Evolutionary conservation across 441 rosid genomes (phyloP).

Genomic region (Populus hybrid): DNA sequence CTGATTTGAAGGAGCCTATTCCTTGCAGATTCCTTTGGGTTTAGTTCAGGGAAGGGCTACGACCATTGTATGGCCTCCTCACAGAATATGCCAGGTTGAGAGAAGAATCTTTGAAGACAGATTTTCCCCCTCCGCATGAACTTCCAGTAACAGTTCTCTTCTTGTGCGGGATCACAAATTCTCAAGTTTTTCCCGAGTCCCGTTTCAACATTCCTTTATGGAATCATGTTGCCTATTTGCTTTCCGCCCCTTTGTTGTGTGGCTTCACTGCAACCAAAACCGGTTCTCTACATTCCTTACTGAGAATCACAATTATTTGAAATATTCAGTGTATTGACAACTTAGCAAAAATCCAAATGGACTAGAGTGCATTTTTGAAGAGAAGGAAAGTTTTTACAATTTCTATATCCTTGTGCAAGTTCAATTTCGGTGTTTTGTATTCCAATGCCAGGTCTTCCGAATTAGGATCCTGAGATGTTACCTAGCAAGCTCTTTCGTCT

Average conservation of each 20-base stretch:
- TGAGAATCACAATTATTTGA: background rate
- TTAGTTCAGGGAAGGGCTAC: conserved; percentile 67
- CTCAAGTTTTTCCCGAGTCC: background rate
- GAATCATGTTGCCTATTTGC: background rate
- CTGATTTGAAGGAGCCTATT: conserved; percentile 13
- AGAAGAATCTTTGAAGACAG: conserved; percentile 23
- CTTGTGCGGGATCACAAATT: background rate
- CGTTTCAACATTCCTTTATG: conserved; percentile 11
- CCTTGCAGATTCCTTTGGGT: conserved; percentile 79
- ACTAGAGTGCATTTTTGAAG: background rate
- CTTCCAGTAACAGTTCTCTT: background rate
- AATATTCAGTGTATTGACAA: background rate
- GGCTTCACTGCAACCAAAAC: background rate
- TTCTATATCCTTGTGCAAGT: background rate
- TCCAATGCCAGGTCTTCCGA: background rate
- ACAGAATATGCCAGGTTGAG: conserved; percentile 47
- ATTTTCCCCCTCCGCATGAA: conserved; percentile 26
- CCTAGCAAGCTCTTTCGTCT: background rate
- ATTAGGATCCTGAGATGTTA: background rate
- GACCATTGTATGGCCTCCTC: conserved; percentile 79
- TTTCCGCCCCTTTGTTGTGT: background rate
- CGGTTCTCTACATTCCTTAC: background rate
- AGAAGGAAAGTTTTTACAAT: background rate
- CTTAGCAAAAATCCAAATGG: background rate
- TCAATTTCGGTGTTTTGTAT: background rate